These are phyloP conservation scores for Cercophora scortea DNA, from an alignment of 495 filamentous ascomycete genomes.

Conservation along the genomic window DNA sequence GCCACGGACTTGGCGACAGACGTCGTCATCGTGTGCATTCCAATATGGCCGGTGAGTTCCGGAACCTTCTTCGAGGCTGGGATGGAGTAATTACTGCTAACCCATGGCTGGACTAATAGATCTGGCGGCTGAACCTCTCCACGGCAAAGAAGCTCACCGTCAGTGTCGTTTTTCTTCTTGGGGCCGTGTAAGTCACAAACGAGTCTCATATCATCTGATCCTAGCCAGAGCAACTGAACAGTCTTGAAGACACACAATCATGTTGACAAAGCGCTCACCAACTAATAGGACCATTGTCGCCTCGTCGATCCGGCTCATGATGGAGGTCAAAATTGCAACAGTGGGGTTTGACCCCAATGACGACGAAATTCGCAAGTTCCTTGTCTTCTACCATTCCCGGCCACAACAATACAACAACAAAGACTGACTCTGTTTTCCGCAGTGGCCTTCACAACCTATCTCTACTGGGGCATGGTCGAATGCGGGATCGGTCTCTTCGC, in stretches of 20 bases:
- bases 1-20: constrained; percentile 18
- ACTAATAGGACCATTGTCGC: constrained; percentile 7
- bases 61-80: not conserved
- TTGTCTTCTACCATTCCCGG: not conserved
- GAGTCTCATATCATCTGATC: no score
- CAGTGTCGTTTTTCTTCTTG: constrained; percentile 16
- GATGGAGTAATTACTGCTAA: not conserved
- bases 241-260: no score
- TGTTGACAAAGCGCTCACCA: no score
- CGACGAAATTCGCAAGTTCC: constrained; percentile 15
- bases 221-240: no score
- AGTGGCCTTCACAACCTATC: constrained; percentile 15
- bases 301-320: constrained; percentile 12
- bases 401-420: not conserved
- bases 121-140: constrained; percentile 18
- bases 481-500: constrained; percentile 13
- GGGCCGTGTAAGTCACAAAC: constrained; percentile 3
- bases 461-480: constrained; percentile 20
- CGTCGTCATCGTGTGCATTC: constrained; percentile 14
- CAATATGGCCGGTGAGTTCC: constrained; percentile 17
- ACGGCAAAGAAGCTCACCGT: constrained; percentile 10
- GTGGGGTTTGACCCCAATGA: constrained; percentile 9
- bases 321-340: not conserved
- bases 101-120: constrained; percentile 1
- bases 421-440: not conserved